Percentiles rank a stretch among this genome's conserved stretches.
phyloP scores from a whole-genome alignment of 129 eudicot genomes.

The Smallanthus sonchifolius region DNA sequence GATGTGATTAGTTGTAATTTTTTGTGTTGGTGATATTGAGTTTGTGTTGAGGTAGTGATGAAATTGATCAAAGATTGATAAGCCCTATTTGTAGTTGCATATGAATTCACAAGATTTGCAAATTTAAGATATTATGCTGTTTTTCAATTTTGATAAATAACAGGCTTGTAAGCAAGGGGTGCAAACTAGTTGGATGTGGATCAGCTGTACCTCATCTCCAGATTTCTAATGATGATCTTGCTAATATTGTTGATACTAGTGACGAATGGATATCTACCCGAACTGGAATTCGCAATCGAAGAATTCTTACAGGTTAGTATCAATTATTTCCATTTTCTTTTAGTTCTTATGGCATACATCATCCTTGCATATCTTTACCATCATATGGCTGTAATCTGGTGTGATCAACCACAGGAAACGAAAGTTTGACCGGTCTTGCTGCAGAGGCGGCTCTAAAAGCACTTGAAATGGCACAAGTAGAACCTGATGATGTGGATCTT shows the following conservation, averaged over 20 bases:
- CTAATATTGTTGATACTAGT: slow-evolving; percentile 71
- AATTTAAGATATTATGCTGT: neutral
- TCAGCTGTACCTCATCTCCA: slow-evolving; percentile 75
- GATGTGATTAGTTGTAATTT: neutral
- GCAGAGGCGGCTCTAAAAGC: slow-evolving; percentile 82
- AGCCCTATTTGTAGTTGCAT: neutral
- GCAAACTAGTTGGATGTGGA: slow-evolving; percentile 95
- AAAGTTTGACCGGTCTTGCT: slow-evolving; percentile 66
- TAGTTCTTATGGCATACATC: neutral
- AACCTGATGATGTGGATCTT: slow-evolving; percentile 89
- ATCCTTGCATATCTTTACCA: slow-evolving; percentile 7
- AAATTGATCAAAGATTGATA: neutral
- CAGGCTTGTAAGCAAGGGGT: slow-evolving; percentile 67
- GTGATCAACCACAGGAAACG: slow-evolving; percentile 49
- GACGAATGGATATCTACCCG: slow-evolving; percentile 94
- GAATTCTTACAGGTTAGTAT: slow-evolving; percentile 62
- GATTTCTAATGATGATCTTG: slow-evolving; percentile 82
- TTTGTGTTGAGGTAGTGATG: slow-evolving; percentile 2
- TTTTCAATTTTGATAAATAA: neutral
- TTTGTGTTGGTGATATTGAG: neutral
- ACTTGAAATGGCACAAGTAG: slow-evolving; percentile 86
- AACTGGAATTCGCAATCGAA: slow-evolving; percentile 84
- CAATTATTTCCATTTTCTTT: neutral
- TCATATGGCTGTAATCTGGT: neutral
- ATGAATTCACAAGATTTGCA: neutral